Base-by-base conservation (phyloP, 805 yeast species). In the Pichia sporocuriosa region DNA sequence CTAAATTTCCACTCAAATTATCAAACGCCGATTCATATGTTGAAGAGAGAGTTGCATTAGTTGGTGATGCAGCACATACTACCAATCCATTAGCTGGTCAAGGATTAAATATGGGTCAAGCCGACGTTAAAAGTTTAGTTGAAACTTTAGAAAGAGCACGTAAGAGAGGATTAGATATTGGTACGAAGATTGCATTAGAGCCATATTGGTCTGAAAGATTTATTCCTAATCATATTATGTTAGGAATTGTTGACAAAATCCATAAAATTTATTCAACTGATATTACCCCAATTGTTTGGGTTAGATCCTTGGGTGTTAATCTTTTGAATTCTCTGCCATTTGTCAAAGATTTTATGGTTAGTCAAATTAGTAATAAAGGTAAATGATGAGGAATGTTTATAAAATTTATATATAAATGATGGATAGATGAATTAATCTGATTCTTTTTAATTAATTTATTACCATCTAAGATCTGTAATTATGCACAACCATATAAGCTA, bases 81-180 rank as follows among this genome's bases (percentile, higher is more conserved):
- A 86, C 96, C 1, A 97, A 93, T 59, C 98, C 98, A 3, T 69
- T 93, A 45, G 97, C 97, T 4, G 98, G 98, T 9, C 98, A 93
- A 63, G 98, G 98, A 21, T 72, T 93, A 43, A 93, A 93, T 61
- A 88, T 90, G 96, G 98, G 98, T 17, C 97, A 89, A 60, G 81
- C 83, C 22, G 98, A 93, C 58, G 96, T 86, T 2, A 79, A 80
- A 44, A 67, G 80, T 2, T 68, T 93, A 24, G 78, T 81, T 1
- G 65, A 58, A 2, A 84, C 90, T 0, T 55, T 93, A 22, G 95
- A 85, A 49, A 66, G 47, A 9, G 95, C 95, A 0, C 65, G 75
- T 2, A 67, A 68, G 31, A 69, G 96, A 34, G 98, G 98, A 0
- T 69, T 84, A 44, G 98, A 93, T 55, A 81, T 90, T 39, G 98